Conservation (phyloP, 2,329 filamentous ascomycete genomes). For the Pseudocercospora vitis region DNA sequence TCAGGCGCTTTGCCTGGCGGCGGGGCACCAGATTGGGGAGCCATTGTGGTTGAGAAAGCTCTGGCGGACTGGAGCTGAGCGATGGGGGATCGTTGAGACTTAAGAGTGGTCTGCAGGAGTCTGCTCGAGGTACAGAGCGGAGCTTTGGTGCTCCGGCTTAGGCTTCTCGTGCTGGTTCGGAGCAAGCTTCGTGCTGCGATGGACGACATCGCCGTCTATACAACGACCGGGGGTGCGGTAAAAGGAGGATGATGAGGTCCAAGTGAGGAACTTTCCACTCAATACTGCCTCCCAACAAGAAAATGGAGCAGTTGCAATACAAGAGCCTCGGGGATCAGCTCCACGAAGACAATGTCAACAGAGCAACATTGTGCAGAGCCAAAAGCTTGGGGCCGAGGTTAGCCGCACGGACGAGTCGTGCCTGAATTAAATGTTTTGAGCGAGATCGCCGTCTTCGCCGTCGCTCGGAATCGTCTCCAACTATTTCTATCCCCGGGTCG, state of each 20-base stretch:
- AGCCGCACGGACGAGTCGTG: conserved; percentile 2
- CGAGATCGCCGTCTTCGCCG: conserved; percentile 7
- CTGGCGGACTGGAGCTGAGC: conserved; percentile 26
- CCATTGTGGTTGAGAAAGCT: conserved; percentile 37
- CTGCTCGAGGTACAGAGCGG: conserved; percentile 32
- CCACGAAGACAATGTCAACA: background rate
- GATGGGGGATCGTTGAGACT: conserved; percentile 15
- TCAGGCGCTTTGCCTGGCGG: conserved; percentile 34
- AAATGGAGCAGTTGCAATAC: background rate
- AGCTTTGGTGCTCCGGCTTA: conserved; percentile 33
- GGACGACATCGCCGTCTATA: conserved; percentile 32
- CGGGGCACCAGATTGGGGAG: conserved; percentile 33
- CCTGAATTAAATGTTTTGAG: background rate
- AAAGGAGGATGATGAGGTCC: conserved; percentile 1
- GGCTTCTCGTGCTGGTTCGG: conserved; percentile 33
- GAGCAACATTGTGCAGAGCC: conserved; percentile 1
- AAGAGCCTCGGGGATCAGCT: background rate
- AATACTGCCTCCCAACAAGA: background rate
- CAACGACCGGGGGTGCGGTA: background rate
- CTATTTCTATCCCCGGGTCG: background rate
- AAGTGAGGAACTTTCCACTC: background rate
- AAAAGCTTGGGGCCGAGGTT: conserved; percentile 9
- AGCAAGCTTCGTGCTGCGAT: conserved; percentile 43
- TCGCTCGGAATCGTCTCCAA: background rate
- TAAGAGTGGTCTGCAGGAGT: conserved; percentile 27